Base-by-base conservation (phyloP, 208 protist species). In the Leishmania amazonensis region DNA sequence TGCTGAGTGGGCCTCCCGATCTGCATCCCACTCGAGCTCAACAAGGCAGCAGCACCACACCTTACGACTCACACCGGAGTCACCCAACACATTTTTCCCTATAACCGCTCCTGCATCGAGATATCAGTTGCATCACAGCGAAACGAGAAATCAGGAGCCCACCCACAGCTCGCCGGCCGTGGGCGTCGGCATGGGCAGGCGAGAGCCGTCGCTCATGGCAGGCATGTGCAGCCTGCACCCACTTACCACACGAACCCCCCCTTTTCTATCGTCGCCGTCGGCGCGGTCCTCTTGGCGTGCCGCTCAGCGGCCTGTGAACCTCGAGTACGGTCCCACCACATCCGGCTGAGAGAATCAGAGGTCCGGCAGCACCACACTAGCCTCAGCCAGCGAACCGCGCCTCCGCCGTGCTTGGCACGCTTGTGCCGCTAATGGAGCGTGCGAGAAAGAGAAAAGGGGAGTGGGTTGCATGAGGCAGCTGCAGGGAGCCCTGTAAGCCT, bases 321-420 rank as follows among this genome's bases (percentile, higher is more conserved):
- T 83, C 40, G 47, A 83, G 74, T 83, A 83, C 58, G 80, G 80
- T 0, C 80, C 80, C n/a, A 65, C 49, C 80, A 35, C 58, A 31
- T 79, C 73, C 1, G 74, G 73, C 6, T 83, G 57, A 74, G 13
- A 13, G 45, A 31, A 31, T 31, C 60, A 38, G 31, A n/a, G n/a
- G 3, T 40, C 60, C 2, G n/a, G n/a, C n/a, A 67, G 28, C 24
- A 38, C 13, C 3, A 38, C 60, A 67, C 6, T 11, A 38, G 13
- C n/a, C 60, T 38, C 60, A n/a, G n/a, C 31, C n/a, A 67, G 60
- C 28, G 3, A 6, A 7, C 11, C n/a, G 60, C n/a, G 60, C 13
- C 60, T 67, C 9, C 60, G 28, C 13, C 5, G 60, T 40, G 31
- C n/a, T 6, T 38, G 28, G 60, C n/a, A 19, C 60, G 11, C n/a